A percentile compares a stretch with the other conserved stretches of the same genome.
Evolutionary conservation across 805 yeast species (phyloP).

Genomic region (Saccharomycopsis javanensis): DNA sequence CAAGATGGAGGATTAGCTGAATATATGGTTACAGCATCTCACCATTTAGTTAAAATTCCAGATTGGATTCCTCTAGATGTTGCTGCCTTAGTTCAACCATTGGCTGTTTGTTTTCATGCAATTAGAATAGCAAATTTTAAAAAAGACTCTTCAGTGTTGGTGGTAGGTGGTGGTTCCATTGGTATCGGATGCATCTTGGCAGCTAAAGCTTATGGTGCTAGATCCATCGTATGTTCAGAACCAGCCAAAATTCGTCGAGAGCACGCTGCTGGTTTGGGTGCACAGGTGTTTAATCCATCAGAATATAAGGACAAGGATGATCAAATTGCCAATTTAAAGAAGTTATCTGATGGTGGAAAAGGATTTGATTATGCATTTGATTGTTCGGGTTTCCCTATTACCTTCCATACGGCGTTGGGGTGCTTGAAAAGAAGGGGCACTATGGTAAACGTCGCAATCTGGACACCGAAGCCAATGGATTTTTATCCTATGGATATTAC

Average conservation of each 20-base stretch:
- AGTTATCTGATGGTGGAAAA: slow-evolving; percentile 30
- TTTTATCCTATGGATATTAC: slow-evolving; percentile 39
- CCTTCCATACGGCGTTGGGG: slow-evolving; percentile 34
- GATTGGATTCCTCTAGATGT: slow-evolving; percentile 38
- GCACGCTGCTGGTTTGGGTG: slow-evolving; percentile 42
- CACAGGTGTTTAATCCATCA: slow-evolving; percentile 34
- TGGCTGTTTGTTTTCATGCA: slow-evolving; percentile 54
- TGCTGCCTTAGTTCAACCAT: slow-evolving; percentile 49
- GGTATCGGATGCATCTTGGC: slow-evolving; percentile 52
- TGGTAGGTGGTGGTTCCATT: slow-evolving; percentile 56
- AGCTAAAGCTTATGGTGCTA: slow-evolving; percentile 38
- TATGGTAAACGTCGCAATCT: slow-evolving; percentile 40
- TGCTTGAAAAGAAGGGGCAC: slow-evolving; percentile 34
- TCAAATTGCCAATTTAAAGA: slow-evolving; percentile 26
- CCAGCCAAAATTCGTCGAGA: slow-evolving; percentile 55
- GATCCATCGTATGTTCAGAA: slow-evolving; percentile 48
- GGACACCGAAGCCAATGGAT: slow-evolving; percentile 38
- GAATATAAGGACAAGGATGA: slow-evolving; percentile 24
- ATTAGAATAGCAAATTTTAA: slow-evolving; percentile 35
- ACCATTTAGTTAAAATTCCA: slow-evolving; percentile 33
- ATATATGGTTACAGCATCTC: slow-evolving; percentile 31
- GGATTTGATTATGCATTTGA: slow-evolving; percentile 46
- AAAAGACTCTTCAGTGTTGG: slow-evolving; percentile 38
- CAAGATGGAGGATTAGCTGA: slow-evolving; percentile 41
- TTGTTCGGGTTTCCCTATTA: slow-evolving; percentile 41